Base-by-base conservation (phyloP, 306 rosid genomes). In the Quercus robur region DNA sequence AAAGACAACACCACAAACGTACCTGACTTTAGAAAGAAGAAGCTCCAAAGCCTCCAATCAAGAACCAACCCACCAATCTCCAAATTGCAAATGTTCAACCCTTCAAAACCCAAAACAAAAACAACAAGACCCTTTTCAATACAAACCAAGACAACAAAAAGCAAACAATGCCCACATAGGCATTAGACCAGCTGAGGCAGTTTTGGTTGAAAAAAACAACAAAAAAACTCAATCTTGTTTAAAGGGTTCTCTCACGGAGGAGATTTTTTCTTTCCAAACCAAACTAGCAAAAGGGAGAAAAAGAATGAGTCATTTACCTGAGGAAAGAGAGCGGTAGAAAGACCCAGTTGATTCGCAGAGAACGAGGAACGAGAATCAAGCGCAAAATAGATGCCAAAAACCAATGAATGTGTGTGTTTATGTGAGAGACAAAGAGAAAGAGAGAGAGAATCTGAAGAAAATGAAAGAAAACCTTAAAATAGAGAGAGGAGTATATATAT, bases 401-500 rank as follows among this genome's bases (percentile, higher is more conserved):
- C 78, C 79, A 75, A 81, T 66, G 86, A 75, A 56, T 78, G 74
- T 80, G 71, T 4, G 5, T 31, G 13, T 66, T 77, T 73, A 33
- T 74, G 74, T 75, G 71, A 13, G 5, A 66, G 20, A 28, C 58
- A 28, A 69, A 72, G 55, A 75, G 41, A 72, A 59, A 76, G 33
- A 69, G 18, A 78, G 64, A 38, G 46, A 41, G 46, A 41, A 41
- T 41, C 9, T 2, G 46, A 41, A 2, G 46, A 41, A 41, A 58
- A 35, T 38, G 51, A 71, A 7, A 81, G 68, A 79, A 3, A 21
- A 0, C 79, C 73, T 0, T 1, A 1, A 0, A 5, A 20, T 18
- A 59, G 80, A 41, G 56, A 74, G 2, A 6, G 33, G 3, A 66
- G 81, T 81, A 87, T 92, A 84, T 26, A 26, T 90, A 90, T 92